These are phyloP conservation scores for Sphagnum fallax DNA, from an alignment of 228 moss, liverwort and hornwort genomes.

Conservation along the genomic window DNA sequence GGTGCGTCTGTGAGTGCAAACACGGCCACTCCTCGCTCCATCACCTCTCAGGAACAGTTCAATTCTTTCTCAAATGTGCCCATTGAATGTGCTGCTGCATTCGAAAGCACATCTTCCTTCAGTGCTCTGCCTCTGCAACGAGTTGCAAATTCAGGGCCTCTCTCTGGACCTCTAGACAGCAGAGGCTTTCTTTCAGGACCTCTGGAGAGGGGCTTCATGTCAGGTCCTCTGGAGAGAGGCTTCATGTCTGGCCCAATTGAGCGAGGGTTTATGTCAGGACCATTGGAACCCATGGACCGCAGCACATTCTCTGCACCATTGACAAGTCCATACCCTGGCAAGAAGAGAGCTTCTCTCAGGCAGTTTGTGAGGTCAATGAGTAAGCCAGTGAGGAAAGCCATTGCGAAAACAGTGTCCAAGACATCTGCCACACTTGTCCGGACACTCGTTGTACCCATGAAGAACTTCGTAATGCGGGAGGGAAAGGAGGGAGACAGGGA, in stretches of 20 bases:
- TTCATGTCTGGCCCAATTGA: slow-evolving; percentile 99
- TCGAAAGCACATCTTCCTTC: slow-evolving; percentile 89
- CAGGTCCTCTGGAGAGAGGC: slow-evolving; percentile 91
- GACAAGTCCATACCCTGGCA: slow-evolving; percentile 35
- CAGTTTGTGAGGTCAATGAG: slow-evolving; percentile 77
- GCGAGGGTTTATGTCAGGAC: slow-evolving; percentile 97
- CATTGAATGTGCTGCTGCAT: slow-evolving; percentile 87
- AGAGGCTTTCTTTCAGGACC: slow-evolving; percentile 55
- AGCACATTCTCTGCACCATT: slow-evolving; percentile 93
- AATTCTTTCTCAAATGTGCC: slow-evolving; percentile 83
- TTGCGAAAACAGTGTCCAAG: slow-evolving; percentile 61
- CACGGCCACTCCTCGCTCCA: slow-evolving; percentile 85
- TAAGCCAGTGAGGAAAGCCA: slow-evolving; percentile 72
- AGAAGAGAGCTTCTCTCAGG: slow-evolving; percentile 52
- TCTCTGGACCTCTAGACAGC: slow-evolving; percentile 36
- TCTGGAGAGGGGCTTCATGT: slow-evolving; percentile 85
- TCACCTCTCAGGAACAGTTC: slow-evolving; percentile 78
- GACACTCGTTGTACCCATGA: slow-evolving; percentile 70
- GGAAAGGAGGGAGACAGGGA: slow-evolving; percentile 27
- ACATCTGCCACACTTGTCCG: slow-evolving; percentile 65
- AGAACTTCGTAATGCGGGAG: slow-evolving; percentile 45
- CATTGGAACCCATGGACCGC: slow-evolving; percentile 81
- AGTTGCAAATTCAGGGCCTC: slow-evolving; percentile 53
- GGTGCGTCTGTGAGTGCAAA: slow-evolving; percentile 99
- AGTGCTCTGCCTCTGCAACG: slow-evolving; percentile 84